Conservation (phyloP, 2,329 filamentous ascomycete species). For the Sordariomycetes sp. region DNA sequence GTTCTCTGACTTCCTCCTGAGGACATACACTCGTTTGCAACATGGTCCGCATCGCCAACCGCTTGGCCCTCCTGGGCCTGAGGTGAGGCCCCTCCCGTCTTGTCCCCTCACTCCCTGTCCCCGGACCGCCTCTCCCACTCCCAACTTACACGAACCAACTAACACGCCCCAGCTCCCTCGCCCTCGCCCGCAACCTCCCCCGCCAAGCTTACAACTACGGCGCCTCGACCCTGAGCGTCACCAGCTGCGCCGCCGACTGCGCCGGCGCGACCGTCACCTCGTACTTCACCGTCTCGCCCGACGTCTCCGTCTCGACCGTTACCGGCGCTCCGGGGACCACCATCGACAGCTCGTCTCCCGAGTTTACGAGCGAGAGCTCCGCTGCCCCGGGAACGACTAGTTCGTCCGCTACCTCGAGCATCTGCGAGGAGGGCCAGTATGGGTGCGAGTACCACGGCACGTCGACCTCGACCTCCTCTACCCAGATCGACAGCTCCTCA, state of each 20-base stretch:
- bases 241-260: not conserved
- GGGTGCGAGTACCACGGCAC: no score
- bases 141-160: not conserved
- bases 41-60: not conserved
- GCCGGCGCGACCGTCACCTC: not conserved
- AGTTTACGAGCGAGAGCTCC: not conserved
- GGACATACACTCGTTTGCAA: not conserved
- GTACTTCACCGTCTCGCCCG: not conserved
- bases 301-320: not conserved
- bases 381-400: not conserved
- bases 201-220: not conserved
- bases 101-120: not conserved
- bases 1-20: not conserved
- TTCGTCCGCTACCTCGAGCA: not conserved
- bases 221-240: not conserved
- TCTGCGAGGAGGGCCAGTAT: no score
- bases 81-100: not conserved
- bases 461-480: not conserved
- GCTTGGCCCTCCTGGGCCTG: not conserved
- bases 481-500: not conserved
- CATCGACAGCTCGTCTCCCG: not conserved
- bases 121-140: no score
- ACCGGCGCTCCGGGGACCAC: not conserved
- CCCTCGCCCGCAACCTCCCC: not conserved
- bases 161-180: not conserved